Evolutionary conservation across 2,329 filamentous ascomycete genomes (phyloP).

Genomic region (Ophiocordyceps sinensis): DNA sequence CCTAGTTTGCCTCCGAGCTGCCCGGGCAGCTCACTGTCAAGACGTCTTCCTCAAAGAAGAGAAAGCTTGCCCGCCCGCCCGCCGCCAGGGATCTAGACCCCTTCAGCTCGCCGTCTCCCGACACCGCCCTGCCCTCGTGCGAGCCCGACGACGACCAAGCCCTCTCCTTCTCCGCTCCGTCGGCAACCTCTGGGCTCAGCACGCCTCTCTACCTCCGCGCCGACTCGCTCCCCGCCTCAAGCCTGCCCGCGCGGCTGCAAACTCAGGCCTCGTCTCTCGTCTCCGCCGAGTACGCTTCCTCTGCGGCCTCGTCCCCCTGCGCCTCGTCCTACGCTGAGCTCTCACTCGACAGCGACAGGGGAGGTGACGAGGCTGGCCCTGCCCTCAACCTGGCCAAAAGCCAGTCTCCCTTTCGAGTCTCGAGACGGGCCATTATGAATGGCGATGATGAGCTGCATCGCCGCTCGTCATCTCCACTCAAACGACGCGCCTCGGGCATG

Average conservation of each 20-base stretch:
- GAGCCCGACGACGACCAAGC: conserved; percentile 34
- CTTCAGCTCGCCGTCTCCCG: conserved; percentile 22
- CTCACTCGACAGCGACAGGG: conserved; percentile 40
- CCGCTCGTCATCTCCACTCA: conserved; percentile 49
- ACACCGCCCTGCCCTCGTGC: conserved; percentile 37
- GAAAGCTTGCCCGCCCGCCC: conserved; percentile 42
- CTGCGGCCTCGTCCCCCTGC: conserved; percentile 42
- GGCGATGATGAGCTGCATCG: conserved; percentile 42
- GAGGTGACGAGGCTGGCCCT: conserved; percentile 29
- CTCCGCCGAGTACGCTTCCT: conserved; percentile 35
- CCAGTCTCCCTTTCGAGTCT: conserved; percentile 37
- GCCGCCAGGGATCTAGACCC: conserved; percentile 26
- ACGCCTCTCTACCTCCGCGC: conserved; percentile 25
- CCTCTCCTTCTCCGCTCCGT: conserved; percentile 34
- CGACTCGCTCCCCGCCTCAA: conserved; percentile 32
- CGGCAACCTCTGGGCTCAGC: conserved; percentile 21
- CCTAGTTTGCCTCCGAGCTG: conserved; percentile 34
- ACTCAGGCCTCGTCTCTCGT: conserved; percentile 25
- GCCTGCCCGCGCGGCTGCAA: conserved; percentile 38
- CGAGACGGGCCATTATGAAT: conserved; percentile 43
- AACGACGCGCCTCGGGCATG: conserved; percentile 49
- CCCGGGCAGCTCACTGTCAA: conserved; percentile 53
- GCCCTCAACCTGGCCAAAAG: conserved; percentile 25
- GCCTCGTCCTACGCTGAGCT: conserved; percentile 40
- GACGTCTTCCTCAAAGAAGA: conserved; percentile 63